Conservation (phyloP, 805 yeast species). For the Candida hungchunana region DNA sequence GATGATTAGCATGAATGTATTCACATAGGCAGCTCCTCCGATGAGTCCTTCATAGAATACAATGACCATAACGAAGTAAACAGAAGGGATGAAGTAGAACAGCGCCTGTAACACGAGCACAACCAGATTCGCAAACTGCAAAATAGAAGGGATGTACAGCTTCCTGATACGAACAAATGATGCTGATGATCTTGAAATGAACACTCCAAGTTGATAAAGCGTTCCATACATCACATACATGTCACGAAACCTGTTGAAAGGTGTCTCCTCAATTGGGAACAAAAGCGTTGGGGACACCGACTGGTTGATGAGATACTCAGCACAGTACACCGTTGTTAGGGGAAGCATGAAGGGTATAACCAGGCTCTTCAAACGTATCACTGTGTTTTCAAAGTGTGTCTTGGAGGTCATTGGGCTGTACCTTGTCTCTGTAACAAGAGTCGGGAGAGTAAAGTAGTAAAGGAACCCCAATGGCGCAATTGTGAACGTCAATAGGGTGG, state of each 20-base stretch:
- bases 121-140: constrained; percentile 64
- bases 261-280: constrained; percentile 67
- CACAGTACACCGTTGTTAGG: constrained; percentile 71
- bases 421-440: constrained; percentile 6
- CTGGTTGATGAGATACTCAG: constrained; percentile 88
- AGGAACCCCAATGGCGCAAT: constrained; percentile 52
- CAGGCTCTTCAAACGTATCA: constrained; percentile 36
- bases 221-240: constrained; percentile 90
- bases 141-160: constrained; percentile 56
- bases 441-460: constrained; percentile 29
- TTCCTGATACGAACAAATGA: constrained; percentile 53
- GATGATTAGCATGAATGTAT: constrained; percentile 75
- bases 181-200: constrained; percentile 83
- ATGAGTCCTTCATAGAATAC: constrained; percentile 84
- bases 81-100: constrained; percentile 48
- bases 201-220: constrained; percentile 87
- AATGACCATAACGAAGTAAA: constrained; percentile 58
- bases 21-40: constrained; percentile 89
- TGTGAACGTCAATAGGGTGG: constrained; percentile 55
- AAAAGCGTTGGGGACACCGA: constrained; percentile 86
- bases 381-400: constrained; percentile 3
- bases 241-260: constrained; percentile 71
- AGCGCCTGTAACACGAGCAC: constrained; percentile 63
- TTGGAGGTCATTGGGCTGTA: no score
- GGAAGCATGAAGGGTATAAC: constrained; percentile 78